Base-by-base conservation (phyloP, 306 rosid species). In the Hippophae rhamnoides region DNA sequence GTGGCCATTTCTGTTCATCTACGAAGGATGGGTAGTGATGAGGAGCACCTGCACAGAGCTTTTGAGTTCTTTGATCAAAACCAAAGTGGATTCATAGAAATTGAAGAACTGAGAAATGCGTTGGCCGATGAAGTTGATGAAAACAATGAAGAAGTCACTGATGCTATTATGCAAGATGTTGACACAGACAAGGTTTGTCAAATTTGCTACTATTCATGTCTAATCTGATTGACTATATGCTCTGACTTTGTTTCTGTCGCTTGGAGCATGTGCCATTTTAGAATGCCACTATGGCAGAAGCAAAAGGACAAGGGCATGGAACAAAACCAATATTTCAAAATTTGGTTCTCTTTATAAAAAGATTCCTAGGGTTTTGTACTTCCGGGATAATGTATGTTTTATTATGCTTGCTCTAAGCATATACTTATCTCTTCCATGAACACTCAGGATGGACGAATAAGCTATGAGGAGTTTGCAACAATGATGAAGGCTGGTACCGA, bases 401-500 rank as follows among this genome's bases (percentile, higher is more conserved):
- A 42, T 13, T 52, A 12, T 68, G 61, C 50, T 61, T 57, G 67
- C 54, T 50, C 52, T n/a, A 25, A 43, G 3, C 10, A 52, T 52
- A 42, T 69, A 42, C 58, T 26, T 43, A 11, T 45, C 44, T 43
- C 47, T 44, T 45, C 56, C 53, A 13, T 73, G 49, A 40, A 45
- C 69, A 57, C 76, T 74, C 82, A 92, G 99, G 96, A 92, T 59
- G 99, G 90, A 64, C 79, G 54, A 65, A 92, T 92, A 76, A 92
- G 96, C 77, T 88, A 76, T 5, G 95, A 86, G 27, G 99, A 92
- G 57, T 92, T 92, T 44, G 72, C 89, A 2, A 25, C 89, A 8
- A 92, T 92, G 99, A 92, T 92, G 99, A 92, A 88, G 83, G 88
- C 96, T 0, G 99, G 95, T 12, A 92, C 99, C 43, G 96, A 92